phyloP scores from a whole-genome alignment of 2,329 filamentous ascomycete species.

The Fusarium metavorans region DNA sequence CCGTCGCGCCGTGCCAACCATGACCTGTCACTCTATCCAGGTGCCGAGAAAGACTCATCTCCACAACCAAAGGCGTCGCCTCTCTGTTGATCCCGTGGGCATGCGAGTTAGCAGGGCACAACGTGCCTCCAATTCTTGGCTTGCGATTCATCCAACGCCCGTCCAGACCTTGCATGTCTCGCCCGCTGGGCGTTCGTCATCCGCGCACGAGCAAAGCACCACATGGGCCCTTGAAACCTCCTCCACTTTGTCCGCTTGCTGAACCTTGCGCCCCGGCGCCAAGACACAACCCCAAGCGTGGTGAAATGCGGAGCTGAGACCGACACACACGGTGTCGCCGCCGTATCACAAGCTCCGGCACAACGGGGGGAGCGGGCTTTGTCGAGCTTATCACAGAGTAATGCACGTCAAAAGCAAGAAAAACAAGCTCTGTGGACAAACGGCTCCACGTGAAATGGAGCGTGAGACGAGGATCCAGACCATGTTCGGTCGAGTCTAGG shows the following conservation, averaged over 20 bases:
- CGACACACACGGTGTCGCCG: neutral
- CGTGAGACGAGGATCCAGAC: neutral
- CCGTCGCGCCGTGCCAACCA: neutral
- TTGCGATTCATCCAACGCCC: neutral
- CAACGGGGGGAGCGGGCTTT: neutral
- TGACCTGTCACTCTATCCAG: neutral
- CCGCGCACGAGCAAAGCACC: neutral
- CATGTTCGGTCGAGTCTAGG: neutral
- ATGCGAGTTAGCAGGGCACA: neutral
- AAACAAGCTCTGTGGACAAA: neutral
- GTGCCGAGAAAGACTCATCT: neutral
- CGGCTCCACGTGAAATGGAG: constrained; percentile 4
- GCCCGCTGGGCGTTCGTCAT: neutral
- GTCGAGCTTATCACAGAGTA: neutral
- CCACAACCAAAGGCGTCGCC: neutral
- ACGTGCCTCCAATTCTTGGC: neutral
- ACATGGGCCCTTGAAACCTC: neutral
- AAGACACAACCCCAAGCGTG: neutral
- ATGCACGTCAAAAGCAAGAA: neutral
- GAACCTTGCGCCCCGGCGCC: neutral
- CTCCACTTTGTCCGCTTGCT: neutral
- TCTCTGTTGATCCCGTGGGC: neutral
- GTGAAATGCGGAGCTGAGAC: neutral
- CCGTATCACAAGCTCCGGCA: neutral
- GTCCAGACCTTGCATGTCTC: neutral